These are phyloP conservation scores for Xylaria cubensis DNA, from an alignment of 495 filamentous ascomycete genomes.

Conservation along the genomic window DNA sequence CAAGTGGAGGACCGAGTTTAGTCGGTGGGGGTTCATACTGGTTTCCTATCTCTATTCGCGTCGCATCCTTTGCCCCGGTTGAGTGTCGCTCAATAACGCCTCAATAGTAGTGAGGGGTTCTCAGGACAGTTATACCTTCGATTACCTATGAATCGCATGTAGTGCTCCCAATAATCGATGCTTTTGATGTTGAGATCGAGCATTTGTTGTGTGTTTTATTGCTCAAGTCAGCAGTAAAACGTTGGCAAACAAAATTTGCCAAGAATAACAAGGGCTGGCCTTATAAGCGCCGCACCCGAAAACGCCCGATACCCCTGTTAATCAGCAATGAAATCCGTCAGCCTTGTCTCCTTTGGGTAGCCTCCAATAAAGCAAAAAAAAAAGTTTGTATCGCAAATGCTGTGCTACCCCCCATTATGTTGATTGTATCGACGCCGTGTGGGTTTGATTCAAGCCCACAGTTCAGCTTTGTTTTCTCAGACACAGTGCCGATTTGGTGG, in stretches of 20 bases:
- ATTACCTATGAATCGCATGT: neutral
- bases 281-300: constrained; percentile 23
- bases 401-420: neutral
- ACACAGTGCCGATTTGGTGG: constrained; percentile 23
- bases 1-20: constrained; percentile 24
- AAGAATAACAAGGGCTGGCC: constrained; percentile 14
- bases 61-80: neutral
- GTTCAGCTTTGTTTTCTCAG: constrained; percentile 28
- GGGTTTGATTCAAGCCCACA: constrained; percentile 13
- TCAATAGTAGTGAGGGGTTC: neutral
- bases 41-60: neutral
- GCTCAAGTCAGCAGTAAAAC: neutral
- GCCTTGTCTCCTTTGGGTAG: constrained; percentile 44
- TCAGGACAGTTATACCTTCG: constrained; percentile 1
- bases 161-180: neutral
- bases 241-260: neutral
- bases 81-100: neutral
- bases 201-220: neutral
- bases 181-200: neutral
- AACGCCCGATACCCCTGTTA: constrained; percentile 26
- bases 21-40: constrained; percentile 17
- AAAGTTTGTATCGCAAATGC: constrained; percentile 22
- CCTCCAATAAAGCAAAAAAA: constrained; percentile 29
- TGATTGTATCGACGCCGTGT: constrained; percentile 12
- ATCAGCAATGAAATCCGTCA: constrained; percentile 29